Evolutionary conservation across 1,139 yeast genomes (phyloP).

Genomic region (Zygotorulaspora mrakii): DNA sequence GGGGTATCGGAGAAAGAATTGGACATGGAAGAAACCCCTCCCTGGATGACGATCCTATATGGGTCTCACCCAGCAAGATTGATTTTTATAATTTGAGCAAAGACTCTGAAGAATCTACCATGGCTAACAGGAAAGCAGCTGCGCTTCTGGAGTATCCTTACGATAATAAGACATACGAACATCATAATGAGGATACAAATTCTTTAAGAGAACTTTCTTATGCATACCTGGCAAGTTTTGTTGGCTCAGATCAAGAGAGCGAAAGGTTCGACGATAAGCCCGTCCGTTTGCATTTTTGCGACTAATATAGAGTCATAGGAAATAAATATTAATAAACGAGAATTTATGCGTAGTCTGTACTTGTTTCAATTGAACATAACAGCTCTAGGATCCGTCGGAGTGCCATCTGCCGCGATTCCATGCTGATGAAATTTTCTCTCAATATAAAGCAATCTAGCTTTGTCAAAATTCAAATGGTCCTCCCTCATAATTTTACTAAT

Average conservation of each 20-base stretch:
- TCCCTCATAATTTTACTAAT: constrained; percentile 55
- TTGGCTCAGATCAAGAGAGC: constrained; percentile 11
- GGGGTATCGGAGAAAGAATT: not conserved
- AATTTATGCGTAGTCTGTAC: not conserved
- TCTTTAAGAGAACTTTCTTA: constrained; percentile 18
- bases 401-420: constrained; percentile 53
- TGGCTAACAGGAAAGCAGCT: constrained; percentile 3
- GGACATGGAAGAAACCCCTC: not conserved
- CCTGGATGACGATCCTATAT: constrained; percentile 32
- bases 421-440: constrained; percentile 47
- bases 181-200: constrained; percentile 2
- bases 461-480: constrained; percentile 55
- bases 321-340: not conserved
- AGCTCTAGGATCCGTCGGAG: constrained; percentile 49
- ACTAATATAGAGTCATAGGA: not conserved
- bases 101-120: constrained; percentile 10
- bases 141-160: constrained; percentile 1
- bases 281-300: constrained; percentile 17
- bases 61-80: constrained; percentile 37
- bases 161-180: not conserved
- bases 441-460: constrained; percentile 59
- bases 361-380: constrained; percentile 35
- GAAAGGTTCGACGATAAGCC: constrained; percentile 14
- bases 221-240: constrained; percentile 20
- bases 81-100: constrained; percentile 26